phyloP scores from a whole-genome alignment of 495 filamentous ascomycete species.

The Penicillium bovifimosum region DNA sequence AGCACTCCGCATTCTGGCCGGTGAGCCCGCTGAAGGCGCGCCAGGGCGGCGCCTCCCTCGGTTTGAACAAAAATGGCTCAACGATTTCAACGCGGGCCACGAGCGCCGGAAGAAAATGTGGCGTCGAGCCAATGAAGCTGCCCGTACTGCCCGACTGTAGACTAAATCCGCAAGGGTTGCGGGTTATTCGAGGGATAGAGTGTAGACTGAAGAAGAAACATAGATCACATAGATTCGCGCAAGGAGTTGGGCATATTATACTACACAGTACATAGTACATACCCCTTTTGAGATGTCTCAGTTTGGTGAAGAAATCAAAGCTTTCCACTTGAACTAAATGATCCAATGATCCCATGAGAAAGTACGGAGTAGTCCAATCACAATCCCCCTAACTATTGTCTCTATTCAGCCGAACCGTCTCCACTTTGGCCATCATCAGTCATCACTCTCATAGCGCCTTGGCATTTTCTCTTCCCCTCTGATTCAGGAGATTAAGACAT shows the following conservation, averaged over 20 bases:
- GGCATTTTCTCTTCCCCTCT: background rate
- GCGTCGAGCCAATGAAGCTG: conserved; percentile 32
- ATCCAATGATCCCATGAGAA: too few relatives aligned
- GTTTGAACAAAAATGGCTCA: conserved; percentile 45
- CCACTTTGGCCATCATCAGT: conserved; percentile 9
- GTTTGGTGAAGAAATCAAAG: too few relatives aligned
- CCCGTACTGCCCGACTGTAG: conserved; percentile 19
- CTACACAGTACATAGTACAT: too few relatives aligned
- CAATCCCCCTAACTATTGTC: too few relatives aligned
- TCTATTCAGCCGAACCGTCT: background rate
- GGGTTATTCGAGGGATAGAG: background rate
- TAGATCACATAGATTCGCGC: too few relatives aligned
- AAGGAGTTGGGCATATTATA: too few relatives aligned
- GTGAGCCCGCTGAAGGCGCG: conserved; percentile 31
- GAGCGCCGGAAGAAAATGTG: conserved; percentile 47
- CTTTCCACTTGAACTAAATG: too few relatives aligned
- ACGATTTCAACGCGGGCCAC: conserved; percentile 45
- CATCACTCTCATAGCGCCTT: conserved; percentile 1
- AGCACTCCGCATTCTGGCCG: conserved; percentile 39
- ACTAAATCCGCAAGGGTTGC: background rate
- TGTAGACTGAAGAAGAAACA: background rate
- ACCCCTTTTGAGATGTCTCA: too few relatives aligned
- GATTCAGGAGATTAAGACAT: conserved; percentile 1
- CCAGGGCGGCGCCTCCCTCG: conserved; percentile 40
- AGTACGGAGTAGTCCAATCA: too few relatives aligned